Percentiles rank a stretch among this genome's conserved stretches.
phyloP scores from a whole-genome alignment of 306 rosid species.

The Acacia crassicarpa region DNA sequence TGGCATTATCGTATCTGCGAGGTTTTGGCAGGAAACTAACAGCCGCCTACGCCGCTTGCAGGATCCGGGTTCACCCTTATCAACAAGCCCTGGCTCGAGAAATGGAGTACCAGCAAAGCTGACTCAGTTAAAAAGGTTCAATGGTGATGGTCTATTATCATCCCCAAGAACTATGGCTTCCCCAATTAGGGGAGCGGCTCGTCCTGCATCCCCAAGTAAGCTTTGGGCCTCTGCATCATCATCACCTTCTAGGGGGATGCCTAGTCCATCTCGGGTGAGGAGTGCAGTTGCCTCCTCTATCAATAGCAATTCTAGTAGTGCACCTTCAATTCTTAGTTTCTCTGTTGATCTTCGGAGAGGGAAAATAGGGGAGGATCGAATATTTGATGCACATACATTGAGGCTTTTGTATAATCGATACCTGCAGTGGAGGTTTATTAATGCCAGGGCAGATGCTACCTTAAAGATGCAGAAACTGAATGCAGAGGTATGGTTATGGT shows the following conservation, averaged over 20 bases:
- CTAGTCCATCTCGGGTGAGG: slow-evolving; percentile 85
- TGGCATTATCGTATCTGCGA: slow-evolving; percentile 78
- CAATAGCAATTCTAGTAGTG: slow-evolving; percentile 50
- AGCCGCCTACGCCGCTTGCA: slow-evolving; percentile 86
- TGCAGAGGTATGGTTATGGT: slow-evolving; percentile 88
- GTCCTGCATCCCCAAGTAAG: slow-evolving; percentile 88
- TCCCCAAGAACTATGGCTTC: slow-evolving; percentile 79
- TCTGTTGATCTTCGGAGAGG: slow-evolving; percentile 90
- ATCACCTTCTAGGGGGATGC: slow-evolving; percentile 71
- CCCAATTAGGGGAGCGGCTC: slow-evolving; percentile 66
- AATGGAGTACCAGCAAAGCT: slow-evolving; percentile 47
- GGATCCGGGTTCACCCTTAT: slow-evolving; percentile 85
- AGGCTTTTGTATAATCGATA: slow-evolving; percentile 91
- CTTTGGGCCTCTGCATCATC: slow-evolving; percentile 73
- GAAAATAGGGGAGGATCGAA: slow-evolving; percentile 91
- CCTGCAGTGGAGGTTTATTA: slow-evolving; percentile 94
- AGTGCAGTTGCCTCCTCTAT: slow-evolving; percentile 56
- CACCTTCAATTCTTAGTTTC: slow-evolving; percentile 92
- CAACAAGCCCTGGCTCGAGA: slow-evolving; percentile 72
- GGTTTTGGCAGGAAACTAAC: slow-evolving; percentile 99
- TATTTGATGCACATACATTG: slow-evolving; percentile 88
- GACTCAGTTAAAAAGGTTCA: slow-evolving; percentile 57
- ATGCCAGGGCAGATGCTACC: slow-evolving; percentile 91
- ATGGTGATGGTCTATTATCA: slow-evolving; percentile 53
- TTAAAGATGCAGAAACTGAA: slow-evolving; percentile 77